These are phyloP conservation scores for Russula sp. DNA, from an alignment of 768 basidiomycete genomes.

Conservation along the genomic window DNA sequence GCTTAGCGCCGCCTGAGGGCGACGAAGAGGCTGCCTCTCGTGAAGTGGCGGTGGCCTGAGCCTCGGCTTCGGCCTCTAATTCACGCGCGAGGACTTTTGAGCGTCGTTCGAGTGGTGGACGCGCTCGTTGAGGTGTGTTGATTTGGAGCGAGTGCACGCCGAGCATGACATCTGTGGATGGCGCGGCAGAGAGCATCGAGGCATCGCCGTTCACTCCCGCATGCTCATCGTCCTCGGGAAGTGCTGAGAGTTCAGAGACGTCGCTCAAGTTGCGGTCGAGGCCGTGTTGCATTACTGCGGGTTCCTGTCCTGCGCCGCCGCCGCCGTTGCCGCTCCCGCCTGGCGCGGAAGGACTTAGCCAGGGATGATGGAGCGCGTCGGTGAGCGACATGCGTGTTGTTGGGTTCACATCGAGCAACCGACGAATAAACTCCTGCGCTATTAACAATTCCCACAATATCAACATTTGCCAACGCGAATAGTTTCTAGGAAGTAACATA, in stretches of 20 bases:
- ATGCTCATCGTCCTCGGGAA: conserved; percentile 2
- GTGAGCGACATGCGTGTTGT: conserved; percentile 64
- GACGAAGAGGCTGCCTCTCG: not conserved
- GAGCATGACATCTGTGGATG: conserved; percentile 16
- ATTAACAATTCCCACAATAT: conserved; percentile 19
- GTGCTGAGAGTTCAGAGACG: conserved; percentile 16
- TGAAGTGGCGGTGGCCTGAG: not conserved
- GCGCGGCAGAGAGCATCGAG: conserved; percentile 27
- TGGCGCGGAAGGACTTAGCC: conserved; percentile 48
- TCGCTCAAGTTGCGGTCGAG: conserved; percentile 12
- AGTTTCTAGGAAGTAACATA: conserved; percentile 35
- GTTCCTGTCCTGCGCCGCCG: not conserved
- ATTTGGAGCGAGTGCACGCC: conserved; percentile 19
- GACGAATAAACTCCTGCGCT: conserved; percentile 66
- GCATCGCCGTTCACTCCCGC: conserved; percentile 3
- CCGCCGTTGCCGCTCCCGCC: not conserved
- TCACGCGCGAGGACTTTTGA: conserved; percentile 28
- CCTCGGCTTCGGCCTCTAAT: conserved; percentile 16
- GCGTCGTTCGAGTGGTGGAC: conserved; percentile 25
- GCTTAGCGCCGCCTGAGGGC: not conserved
- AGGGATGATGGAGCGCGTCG: conserved; percentile 68
- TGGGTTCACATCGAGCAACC: conserved; percentile 66
- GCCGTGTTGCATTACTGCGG: not conserved
- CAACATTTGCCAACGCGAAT: not conserved
- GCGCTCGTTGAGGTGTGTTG: not conserved